Base-by-base conservation (phyloP, 2,329 filamentous ascomycete species). In the Fusarium mexicanum region DNA sequence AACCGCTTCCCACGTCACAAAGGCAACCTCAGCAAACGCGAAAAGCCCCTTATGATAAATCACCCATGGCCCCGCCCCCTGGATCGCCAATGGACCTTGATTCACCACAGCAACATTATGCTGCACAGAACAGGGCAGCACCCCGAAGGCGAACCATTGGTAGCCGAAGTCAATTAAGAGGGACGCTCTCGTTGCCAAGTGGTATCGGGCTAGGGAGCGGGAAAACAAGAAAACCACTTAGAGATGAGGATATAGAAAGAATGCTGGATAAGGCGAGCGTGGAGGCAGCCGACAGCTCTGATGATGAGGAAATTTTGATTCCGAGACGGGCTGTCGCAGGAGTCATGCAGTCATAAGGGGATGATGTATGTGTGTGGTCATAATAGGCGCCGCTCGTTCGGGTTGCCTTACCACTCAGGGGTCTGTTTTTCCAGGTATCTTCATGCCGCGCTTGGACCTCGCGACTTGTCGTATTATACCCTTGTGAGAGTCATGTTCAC, bases 171-270 rank as follows among this genome's bases (percentile, higher is more conserved):
- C 80, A 83, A 22, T 74, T 83, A n/a, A 77, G 84, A 31, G 84
- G 82, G 48, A 77, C 82, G 5, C 77, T 90, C 14, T 87, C 87
- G 6, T 79, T 89, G 26, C 86, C 89, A 2, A 84, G 84, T 10
- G 88, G 87, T 1, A 80, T 90, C 12, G 84, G 85, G 10, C 71
- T 80, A 48, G 84, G 75, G 78, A 85, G 65, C 79, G 86, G 75
- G 79, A 83, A 71, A 35, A 74, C 74, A 24, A 76, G 81, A 53
- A 81, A 78, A n/a, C 79, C 81, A 9, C 73, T 90, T 44, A 83
- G 83, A 5, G 88, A 90, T 43, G 87, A 88, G 47, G 88, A 91
- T 44, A 89, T 91, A 64, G 88, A 91, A 66, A 83, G 85, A 43
- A 89, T 91, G 86, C 81, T 91, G 46, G 88, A 90, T 64, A 84